Base-by-base conservation (phyloP, 2,329 filamentous ascomycete genomes). In the Hypocrella siamensis region DNA sequence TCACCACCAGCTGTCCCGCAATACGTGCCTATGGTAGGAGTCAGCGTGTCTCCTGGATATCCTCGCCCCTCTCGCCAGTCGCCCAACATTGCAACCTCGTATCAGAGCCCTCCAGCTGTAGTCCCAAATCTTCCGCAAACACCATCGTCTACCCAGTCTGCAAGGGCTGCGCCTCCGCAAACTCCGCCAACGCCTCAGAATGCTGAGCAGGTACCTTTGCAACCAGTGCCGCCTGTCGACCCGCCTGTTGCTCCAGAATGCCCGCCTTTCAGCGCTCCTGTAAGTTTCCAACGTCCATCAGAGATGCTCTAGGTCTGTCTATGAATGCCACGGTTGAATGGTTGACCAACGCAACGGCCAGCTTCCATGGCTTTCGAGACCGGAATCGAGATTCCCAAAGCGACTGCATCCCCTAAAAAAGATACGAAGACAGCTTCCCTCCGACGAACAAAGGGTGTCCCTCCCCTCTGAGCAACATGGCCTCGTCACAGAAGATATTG, bases 351-450 rank as follows among this genome's bases (percentile, higher is more conserved):
- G n/a, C n/a, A n/a, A n/a, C n/a, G n/a, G n/a, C n/a, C 11, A 75
- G 67, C 52, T 76, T 8, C 72, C 72, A 8, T 76, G 71, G 70
- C 44, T 61, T 17, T 73, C 70, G 1, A 51, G 50, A 19, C 64
- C 67, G 4, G 63, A 67, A 19, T 42, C 52, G 18, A 53, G 57
- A 8, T 77, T 72, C 43, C 70, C 71, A 10, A 43, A 40, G 30
- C 47, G 46, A 42, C 46, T 47, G 19, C 39, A 44, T 9, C 55
- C 52, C 26, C 49, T 52, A 10, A 61, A 53, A 42, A 52, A 55
- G 22, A 59, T 56, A 40, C 63, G 61, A 48, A 63, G 55, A 41
- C 48, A 46, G 6, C 39, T 61, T 16, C 50, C 47, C 14, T 45
- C 51, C 6, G 47, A 58, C 25, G 49, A 49, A 5, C 43, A 54